Conservation (phyloP, 345 rosid species). For the Citropsis articulata region DNA sequence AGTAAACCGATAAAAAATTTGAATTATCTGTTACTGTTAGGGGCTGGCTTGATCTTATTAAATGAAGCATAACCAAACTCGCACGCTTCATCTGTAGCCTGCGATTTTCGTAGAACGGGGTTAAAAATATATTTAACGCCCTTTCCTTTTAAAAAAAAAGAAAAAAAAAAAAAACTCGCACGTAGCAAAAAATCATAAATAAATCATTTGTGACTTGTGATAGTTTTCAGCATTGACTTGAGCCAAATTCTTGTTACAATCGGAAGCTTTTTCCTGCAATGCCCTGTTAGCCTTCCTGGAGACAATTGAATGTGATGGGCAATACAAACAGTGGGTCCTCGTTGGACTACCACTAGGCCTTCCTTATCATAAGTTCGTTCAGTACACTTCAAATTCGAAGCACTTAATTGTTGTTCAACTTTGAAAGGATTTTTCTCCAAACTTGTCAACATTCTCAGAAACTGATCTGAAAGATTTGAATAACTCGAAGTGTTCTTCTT, state of each 20-base stretch:
- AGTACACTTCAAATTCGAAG: not conserved
- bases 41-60: too few relatives aligned
- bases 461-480: not conserved
- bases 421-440: not conserved
- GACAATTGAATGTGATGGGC: not conserved
- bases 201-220: not conserved
- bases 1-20: too few relatives aligned
- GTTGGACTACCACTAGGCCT: not conserved
- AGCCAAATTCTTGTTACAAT: not conserved
- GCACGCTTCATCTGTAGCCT: too few relatives aligned
- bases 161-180: too few relatives aligned
- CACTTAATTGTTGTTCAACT: not conserved
- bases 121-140: too few relatives aligned
- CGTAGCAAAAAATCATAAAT: too few relatives aligned
- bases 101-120: too few relatives aligned
- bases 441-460: not conserved
- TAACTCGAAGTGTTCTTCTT: not conserved
- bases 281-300: not conserved
- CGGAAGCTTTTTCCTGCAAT: not conserved
- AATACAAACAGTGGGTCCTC: not conserved
- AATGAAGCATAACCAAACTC: too few relatives aligned
- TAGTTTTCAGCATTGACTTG: not conserved
- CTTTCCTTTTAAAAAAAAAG: too few relatives aligned
- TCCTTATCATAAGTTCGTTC: not conserved
- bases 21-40: too few relatives aligned